Conservation (phyloP, 768 basidiomycete species). For the Amanita pallidorosea region DNA sequence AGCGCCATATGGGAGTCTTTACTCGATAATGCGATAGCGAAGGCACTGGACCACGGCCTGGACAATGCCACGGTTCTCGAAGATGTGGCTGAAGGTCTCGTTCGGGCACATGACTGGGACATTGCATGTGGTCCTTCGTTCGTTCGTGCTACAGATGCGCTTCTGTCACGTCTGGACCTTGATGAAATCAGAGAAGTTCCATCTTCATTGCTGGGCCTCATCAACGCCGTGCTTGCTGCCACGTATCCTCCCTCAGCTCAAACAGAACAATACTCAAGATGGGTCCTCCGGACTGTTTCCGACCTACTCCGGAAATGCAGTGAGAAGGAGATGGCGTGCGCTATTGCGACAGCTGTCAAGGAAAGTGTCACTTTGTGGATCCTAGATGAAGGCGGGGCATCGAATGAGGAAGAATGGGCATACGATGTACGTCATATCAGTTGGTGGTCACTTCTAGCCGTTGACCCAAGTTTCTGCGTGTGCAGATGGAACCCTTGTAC, state of each 20-base stretch:
- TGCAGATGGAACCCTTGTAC: conserved; percentile 54
- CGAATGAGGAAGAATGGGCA: conserved; percentile 43
- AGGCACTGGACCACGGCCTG: conserved; percentile 50
- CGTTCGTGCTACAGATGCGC: conserved; percentile 47
- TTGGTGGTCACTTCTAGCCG: background rate
- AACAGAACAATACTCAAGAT: conserved; percentile 43
- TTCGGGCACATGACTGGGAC: conserved; percentile 26
- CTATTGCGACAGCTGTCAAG: conserved; percentile 36
- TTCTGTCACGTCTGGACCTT: conserved; percentile 45
- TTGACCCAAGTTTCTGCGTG: conserved; percentile 1
- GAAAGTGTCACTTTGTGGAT: conserved; percentile 55
- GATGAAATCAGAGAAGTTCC: conserved; percentile 44
- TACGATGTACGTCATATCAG: conserved; percentile 37
- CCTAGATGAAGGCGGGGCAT: conserved; percentile 41
- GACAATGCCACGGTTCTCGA: conserved; percentile 46
- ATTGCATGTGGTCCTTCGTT: conserved; percentile 28
- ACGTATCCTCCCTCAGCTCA: conserved; percentile 58
- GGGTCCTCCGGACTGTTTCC: conserved; percentile 51
- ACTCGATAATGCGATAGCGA: conserved; percentile 37
- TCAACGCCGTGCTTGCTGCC: conserved; percentile 45
- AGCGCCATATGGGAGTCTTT: conserved; percentile 50
- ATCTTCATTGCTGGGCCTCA: conserved; percentile 40
- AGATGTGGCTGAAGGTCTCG: conserved; percentile 32
- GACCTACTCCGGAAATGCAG: conserved; percentile 40
- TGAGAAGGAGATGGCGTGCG: conserved; percentile 33